Percentiles rank a stretch among this genome's conserved stretches.
Conservation (phyloP, 345 rosid species). For the Eutrema japonicum region DNA sequence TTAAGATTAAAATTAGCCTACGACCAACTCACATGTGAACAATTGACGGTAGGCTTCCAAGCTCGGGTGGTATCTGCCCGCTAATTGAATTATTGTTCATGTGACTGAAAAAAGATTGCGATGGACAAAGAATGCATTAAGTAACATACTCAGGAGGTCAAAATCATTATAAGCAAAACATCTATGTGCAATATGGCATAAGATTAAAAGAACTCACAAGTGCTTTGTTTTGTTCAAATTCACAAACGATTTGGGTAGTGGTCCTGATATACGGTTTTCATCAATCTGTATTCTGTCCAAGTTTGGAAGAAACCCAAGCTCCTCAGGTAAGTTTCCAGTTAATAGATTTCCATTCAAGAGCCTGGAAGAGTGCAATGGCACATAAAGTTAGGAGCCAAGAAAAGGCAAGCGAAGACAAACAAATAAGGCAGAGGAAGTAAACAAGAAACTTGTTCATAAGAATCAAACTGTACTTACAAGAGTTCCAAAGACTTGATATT, state of each 20-base stretch:
- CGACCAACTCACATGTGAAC: conserved; percentile 85
- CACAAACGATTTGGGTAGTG: conserved; percentile 80
- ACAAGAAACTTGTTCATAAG: conserved; percentile 8
- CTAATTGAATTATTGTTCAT: conserved; percentile 97
- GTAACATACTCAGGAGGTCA: background rate
- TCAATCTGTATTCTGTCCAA: conserved; percentile 96
- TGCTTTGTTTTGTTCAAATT: conserved; percentile 81
- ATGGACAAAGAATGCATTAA: conserved; percentile 32
- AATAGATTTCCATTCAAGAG: conserved; percentile 87
- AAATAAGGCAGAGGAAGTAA: background rate
- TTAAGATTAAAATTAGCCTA: conserved; percentile 21
- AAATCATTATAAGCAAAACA: conserved; percentile 8
- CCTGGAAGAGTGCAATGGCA: conserved; percentile 54
- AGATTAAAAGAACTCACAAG: conserved; percentile 66
- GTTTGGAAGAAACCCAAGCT: conserved; percentile 84
- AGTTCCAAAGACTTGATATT: conserved; percentile 71
- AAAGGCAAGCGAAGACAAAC: conserved; percentile 1
- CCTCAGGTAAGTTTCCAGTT: conserved; percentile 80
- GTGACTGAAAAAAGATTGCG: conserved; percentile 65
- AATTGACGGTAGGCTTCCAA: conserved; percentile 74
- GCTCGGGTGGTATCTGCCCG: conserved; percentile 87
- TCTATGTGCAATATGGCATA: background rate
- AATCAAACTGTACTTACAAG: conserved; percentile 63
- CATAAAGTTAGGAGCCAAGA: conserved; percentile 35
- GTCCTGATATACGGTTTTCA: conserved; percentile 83